Percentiles rank a stretch among this genome's conserved stretches.
Conservation (phyloP, 208 protist genomes). For the Naegleria lovaniensis region DNA sequence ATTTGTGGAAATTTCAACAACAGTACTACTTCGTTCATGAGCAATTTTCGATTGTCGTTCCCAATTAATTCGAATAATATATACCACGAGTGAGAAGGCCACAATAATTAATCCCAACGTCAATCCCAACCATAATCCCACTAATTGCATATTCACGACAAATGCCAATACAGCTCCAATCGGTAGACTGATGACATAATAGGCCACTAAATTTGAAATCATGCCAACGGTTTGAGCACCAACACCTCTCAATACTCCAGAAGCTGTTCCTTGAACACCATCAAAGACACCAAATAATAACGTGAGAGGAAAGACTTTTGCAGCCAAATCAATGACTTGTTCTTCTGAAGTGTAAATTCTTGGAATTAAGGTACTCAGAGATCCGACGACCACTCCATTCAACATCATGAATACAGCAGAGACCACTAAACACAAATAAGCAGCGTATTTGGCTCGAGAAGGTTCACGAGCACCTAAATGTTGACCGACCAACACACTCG, state of each 20-base stretch:
- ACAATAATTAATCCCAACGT: neutral
- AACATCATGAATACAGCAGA: neutral
- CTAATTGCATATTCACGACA: neutral
- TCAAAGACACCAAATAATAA: neutral
- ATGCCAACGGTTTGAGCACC: neutral
- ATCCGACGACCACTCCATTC: neutral
- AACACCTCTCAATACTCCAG: neutral
- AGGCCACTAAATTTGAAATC: neutral
- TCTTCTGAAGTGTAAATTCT: neutral
- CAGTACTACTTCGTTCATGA: neutral
- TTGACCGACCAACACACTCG: neutral
- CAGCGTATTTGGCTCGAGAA: neutral
- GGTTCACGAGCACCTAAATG: neutral
- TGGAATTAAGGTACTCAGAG: neutral
- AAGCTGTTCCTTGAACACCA: neutral
- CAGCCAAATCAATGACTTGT: neutral
- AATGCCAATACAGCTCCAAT: neutral
- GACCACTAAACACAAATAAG: neutral
- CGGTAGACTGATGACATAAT: neutral
- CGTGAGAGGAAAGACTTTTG: neutral
- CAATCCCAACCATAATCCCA: neutral
- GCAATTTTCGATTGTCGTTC: neutral
- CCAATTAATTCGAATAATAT: neutral
- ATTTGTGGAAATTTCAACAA: neutral
- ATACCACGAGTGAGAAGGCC: neutral